Percentiles rank a stretch among this genome's conserved stretches.
These are phyloP conservation scores for Euphorbia tirucalli DNA, from an alignment of 345 rosid species.

Conservation along the genomic window DNA sequence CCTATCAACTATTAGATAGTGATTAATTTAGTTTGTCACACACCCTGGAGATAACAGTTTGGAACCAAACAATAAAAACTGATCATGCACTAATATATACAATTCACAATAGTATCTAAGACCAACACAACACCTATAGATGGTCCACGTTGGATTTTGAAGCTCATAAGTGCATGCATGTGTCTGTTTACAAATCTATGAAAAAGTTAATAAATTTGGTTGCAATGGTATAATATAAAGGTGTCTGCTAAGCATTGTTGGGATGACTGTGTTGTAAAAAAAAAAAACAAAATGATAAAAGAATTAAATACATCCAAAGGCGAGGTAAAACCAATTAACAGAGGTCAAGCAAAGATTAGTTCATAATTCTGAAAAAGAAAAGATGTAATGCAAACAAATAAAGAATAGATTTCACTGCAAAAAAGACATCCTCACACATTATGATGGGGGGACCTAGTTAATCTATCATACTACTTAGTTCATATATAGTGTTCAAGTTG, in stretches of 20 bases:
- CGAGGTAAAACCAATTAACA: not conserved
- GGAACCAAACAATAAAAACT: no score
- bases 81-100: no score
- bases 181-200: not conserved
- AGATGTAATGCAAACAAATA: not conserved
- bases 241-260: not conserved
- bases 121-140: not conserved
- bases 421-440: not conserved
- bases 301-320: not conserved
- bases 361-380: not conserved
- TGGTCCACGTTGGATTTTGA: not conserved
- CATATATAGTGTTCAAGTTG: not conserved
- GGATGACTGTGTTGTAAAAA: not conserved
- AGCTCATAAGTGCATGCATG: not conserved
- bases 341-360: not conserved
- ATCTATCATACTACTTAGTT: not conserved
- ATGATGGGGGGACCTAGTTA: not conserved
- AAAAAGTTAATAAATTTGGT: not conserved
- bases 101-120: not conserved
- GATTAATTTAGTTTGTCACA: no score
- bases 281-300: no score
- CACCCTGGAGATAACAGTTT: no score
- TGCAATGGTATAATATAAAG: not conserved
- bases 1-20: no score
- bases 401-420: not conserved